Conservation (phyloP, 164 flowering plant genomes). For the Aristolochia contorta region DNA sequence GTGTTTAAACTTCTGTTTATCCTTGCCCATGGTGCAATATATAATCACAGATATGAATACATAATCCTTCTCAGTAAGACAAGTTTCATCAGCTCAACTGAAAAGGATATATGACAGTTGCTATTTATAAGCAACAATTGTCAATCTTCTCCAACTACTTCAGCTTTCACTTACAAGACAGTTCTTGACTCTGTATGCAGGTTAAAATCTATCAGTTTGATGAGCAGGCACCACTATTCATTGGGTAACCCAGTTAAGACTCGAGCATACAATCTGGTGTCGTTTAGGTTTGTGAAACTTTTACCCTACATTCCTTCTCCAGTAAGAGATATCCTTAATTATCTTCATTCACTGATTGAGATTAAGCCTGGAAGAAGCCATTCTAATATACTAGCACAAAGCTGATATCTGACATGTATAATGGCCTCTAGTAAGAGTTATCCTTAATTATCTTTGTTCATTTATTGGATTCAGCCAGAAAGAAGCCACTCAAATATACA, state of each 20-base stretch:
- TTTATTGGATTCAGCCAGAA: too few relatives aligned
- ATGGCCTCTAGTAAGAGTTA: too few relatives aligned
- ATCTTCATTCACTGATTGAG: too few relatives aligned
- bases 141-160: constrained; percentile 1
- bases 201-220: not conserved
- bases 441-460: too few relatives aligned
- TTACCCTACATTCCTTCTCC: too few relatives aligned
- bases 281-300: too few relatives aligned
- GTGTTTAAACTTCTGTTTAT: constrained; percentile 1
- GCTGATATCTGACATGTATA: too few relatives aligned
- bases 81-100: not conserved
- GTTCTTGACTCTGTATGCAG: constrained; percentile 9
- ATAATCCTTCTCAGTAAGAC: constrained; percentile 1
- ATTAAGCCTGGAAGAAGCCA: too few relatives aligned
- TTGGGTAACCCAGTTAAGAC: not conserved
- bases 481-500: too few relatives aligned
- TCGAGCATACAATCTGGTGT: too few relatives aligned
- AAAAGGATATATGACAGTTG: not conserved
- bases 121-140: not conserved
- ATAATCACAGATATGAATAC: constrained; percentile 2
- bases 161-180: constrained; percentile 5
- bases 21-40: not conserved
- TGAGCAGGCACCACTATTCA: not conserved
- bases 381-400: too few relatives aligned
- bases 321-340: too few relatives aligned